Evolutionary conservation across 1,284 basidiomycete genomes (phyloP).

Genomic region (Trichosporon asahii): DNA sequence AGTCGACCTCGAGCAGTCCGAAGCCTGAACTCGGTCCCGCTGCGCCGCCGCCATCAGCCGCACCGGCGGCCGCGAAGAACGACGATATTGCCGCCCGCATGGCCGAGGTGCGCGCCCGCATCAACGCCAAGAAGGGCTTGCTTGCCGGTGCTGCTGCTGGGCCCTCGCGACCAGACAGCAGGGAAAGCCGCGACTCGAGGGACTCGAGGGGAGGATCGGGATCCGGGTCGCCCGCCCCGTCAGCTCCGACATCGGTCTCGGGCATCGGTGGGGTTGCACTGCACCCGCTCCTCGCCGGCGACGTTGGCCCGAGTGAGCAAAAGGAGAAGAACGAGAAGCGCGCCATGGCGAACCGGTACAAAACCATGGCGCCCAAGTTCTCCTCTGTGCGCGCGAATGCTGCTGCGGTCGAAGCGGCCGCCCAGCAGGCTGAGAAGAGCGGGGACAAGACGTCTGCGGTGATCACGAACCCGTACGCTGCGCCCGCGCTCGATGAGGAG

Average conservation of each 20-base stretch:
- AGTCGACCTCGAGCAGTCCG: conserved; percentile 44
- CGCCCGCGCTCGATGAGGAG: conserved; percentile 54
- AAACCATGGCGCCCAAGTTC: conserved; percentile 96
- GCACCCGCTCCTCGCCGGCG: conserved; percentile 77
- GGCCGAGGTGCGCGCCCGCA: conserved; percentile 72
- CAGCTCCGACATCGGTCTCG: not conserved
- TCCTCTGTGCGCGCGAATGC: conserved; percentile 73
- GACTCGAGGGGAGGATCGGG: conserved; percentile 12
- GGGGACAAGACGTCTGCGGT: conserved; percentile 24
- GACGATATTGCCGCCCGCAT: conserved; percentile 66
- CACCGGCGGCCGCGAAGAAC: conserved; percentile 28
- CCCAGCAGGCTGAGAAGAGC: conserved; percentile 11
- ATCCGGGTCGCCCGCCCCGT: not conserved
- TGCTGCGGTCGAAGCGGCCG: conserved; percentile 22
- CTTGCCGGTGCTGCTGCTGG: not conserved
- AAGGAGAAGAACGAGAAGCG: conserved; percentile 47
- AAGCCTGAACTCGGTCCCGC: not conserved
- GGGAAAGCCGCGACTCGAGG: not conserved
- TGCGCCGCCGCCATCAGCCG: not conserved
- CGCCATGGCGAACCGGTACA: conserved; percentile 60
- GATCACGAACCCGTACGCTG: conserved; percentile 65
- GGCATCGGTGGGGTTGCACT: conserved; percentile 60
- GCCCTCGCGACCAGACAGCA: not conserved
- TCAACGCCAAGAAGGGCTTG: conserved; percentile 64
- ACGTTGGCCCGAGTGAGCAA: conserved; percentile 33